Base-by-base conservation (phyloP, 2,329 filamentous ascomycete species). In the Chaetomiaceae sp. region DNA sequence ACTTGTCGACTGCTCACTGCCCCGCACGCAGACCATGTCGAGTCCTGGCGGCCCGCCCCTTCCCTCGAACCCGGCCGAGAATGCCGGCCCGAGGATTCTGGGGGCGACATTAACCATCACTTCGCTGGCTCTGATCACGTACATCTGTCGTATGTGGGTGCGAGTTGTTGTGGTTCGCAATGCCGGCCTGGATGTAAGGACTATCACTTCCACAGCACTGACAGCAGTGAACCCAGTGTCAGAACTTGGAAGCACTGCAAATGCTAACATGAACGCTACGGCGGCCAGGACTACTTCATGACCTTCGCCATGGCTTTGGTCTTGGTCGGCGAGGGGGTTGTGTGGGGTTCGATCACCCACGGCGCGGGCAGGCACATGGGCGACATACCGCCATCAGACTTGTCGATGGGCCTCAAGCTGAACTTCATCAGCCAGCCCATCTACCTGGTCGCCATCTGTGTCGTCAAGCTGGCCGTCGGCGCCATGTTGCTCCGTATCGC, bases 341-440 rank as follows among this genome's bases (percentile, higher is more conserved):
- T 75, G 39, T 63, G 74, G 13, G 65, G 64, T 0, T 63, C 73
- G 42, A 68, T 76, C 3, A 48, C 61, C 1, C 63, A 71, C 39
- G 74, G 74, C 3, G 73, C 69, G n/a, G 75, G 75, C 5, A 64
- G 63, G 41, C 75, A 78, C 41, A 62, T 67, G 3, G 68, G 67
- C 12, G 70, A 76, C 51, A 68, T 77, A 38, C 56, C 66, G 1
- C 56, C 62, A 0, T 56, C 58, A 4, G 55, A 68, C n/a, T 66
- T 64, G 23, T 57, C 65, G 41, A 60, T 53, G 2, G 74, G 68
- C 2, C 64, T 72, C 58, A 70, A 70, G 51, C 51, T 73, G 44
- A 72, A 72, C 44, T 74, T 73, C 30, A 60, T 68, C 45, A 65
- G 68, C 3, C 75, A 78, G 48, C 68, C 69, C 0, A 65, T 77